phyloP scores from a whole-genome alignment of 202 grass and related monocot species.

The Musa balbisiana region DNA sequence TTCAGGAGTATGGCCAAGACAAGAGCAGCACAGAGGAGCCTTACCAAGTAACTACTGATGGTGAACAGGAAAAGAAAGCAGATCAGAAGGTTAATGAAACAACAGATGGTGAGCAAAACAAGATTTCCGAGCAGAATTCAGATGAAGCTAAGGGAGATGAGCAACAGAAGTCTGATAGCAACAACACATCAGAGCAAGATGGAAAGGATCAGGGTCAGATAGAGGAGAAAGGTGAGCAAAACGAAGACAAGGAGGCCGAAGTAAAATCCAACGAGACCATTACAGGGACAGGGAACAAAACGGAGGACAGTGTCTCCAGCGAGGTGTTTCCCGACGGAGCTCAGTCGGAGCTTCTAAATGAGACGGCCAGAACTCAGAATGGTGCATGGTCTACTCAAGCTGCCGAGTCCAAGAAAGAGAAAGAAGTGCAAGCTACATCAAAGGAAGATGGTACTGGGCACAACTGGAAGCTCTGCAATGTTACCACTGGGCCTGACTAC shows the following conservation, averaged over 20 bases:
- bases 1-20: too few relatives aligned
- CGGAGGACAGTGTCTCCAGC: not conserved
- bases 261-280: not conserved
- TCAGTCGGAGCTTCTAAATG: conserved; percentile 60
- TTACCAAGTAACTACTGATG: not conserved
- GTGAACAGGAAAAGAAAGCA: not conserved
- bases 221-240: not conserved
- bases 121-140: not conserved
- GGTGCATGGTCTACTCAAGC: conserved; percentile 82
- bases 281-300: conserved; percentile 3
- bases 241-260: not conserved
- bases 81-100: conserved; percentile 8
- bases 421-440: conserved; percentile 35
- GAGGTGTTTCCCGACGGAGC: conserved; percentile 47
- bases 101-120: not conserved
- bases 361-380: conserved; percentile 49
- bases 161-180: too few relatives aligned
- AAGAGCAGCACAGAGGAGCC: not conserved
- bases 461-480: conserved; percentile 77
- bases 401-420: conserved; percentile 62
- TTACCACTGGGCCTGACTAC: conserved; percentile 63
- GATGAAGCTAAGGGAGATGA: not conserved
- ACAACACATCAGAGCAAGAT: too few relatives aligned
- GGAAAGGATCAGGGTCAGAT: too few relatives aligned
- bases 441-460: not conserved